Conservation (phyloP, 2,329 filamentous ascomycete genomes). For the Penicillium verrucosum region DNA sequence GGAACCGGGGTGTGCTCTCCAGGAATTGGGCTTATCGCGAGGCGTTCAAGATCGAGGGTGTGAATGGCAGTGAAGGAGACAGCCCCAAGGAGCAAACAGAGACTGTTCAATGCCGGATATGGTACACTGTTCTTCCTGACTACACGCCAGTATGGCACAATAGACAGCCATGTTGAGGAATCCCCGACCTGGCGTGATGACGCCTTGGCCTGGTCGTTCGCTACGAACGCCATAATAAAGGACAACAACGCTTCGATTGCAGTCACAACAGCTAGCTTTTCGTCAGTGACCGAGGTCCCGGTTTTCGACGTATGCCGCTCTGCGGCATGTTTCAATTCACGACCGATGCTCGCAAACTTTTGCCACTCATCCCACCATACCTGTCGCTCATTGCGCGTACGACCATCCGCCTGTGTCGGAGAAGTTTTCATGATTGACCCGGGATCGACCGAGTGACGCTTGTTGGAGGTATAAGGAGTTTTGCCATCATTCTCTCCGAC, state of each 20-base stretch:
- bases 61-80: conserved; percentile 48
- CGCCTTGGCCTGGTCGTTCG: conserved; percentile 41
- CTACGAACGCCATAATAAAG: conserved; percentile 48
- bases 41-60: conserved; percentile 44
- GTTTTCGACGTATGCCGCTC: conserved; percentile 35
- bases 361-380: conserved; percentile 45
- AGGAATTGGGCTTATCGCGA: conserved; percentile 41
- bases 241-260: conserved; percentile 47
- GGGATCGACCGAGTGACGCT: conserved; percentile 26
- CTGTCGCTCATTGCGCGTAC: conserved; percentile 37
- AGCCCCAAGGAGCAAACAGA: conserved; percentile 47
- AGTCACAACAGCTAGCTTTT: conserved; percentile 39
- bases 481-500: conserved; percentile 40
- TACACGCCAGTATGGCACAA: conserved; percentile 48
- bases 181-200: conserved; percentile 38
- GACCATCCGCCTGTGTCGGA: conserved; percentile 27
- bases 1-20: conserved; percentile 39
- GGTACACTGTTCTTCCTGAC: conserved; percentile 39
- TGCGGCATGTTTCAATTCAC: conserved; percentile 47
- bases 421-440: conserved; percentile 28
- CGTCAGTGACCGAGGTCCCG: conserved; percentile 28
- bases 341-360: conserved; percentile 43
- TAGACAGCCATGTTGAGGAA: conserved; percentile 46
- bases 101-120: conserved; percentile 42
- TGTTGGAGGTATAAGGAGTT: conserved; percentile 36